Conservation (phyloP, 768 basidiomycete genomes). For the Calocera cornea region DNA sequence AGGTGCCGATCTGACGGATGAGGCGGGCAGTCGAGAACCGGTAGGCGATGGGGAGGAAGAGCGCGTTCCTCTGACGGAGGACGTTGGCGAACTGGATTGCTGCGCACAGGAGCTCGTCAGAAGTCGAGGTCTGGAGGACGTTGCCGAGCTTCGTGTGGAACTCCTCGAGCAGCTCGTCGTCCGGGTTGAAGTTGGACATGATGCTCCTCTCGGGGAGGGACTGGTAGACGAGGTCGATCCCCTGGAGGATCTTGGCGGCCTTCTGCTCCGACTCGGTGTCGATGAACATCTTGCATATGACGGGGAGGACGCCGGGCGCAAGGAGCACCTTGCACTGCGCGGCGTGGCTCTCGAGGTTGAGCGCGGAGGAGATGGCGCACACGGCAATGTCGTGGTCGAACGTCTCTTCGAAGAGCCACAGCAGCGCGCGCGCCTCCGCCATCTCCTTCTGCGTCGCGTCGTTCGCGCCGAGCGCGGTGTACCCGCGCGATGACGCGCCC, state of each 20-base stretch:
- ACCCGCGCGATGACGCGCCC: not conserved
- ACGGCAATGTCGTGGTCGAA: not conserved
- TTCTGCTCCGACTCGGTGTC: not conserved
- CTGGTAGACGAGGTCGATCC: slow-evolving; percentile 2
- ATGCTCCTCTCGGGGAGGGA: not conserved
- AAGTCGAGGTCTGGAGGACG: not conserved
- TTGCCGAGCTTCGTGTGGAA: not conserved
- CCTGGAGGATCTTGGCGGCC: not conserved
- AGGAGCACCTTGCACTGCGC: not conserved
- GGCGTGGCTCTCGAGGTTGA: not conserved
- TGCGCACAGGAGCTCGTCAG: not conserved
- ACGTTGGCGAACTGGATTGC: not conserved
- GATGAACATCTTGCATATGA: not conserved
- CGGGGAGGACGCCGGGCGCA: not conserved
- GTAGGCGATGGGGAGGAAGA: not conserved
- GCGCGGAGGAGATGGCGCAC: not conserved
- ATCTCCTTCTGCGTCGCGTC: not conserved
- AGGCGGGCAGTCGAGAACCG: not conserved
- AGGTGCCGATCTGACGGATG: not conserved
- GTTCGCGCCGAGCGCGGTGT: not conserved
- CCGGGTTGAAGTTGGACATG: not conserved
- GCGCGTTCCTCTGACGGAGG: not conserved
- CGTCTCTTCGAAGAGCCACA: slow-evolving; percentile 2
- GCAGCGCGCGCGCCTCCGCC: not conserved
- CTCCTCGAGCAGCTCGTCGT: not conserved